phyloP scores from a whole-genome alignment of 148 eudicot species.

The Simmondsia chinensis region DNA sequence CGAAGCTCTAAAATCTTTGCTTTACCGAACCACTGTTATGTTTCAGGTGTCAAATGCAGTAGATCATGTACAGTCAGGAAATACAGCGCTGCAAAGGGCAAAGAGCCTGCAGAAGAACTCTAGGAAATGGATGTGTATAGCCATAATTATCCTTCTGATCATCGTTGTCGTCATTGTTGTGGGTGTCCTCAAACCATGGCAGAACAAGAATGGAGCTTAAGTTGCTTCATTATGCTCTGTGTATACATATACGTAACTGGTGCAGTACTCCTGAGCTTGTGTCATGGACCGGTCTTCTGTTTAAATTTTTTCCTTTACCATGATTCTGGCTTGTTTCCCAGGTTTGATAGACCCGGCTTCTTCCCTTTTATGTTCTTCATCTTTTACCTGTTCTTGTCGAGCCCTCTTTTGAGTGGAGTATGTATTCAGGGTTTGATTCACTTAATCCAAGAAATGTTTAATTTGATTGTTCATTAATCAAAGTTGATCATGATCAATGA shows the following conservation, averaged over 20 bases:
- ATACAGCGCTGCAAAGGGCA: slow-evolving; percentile 60
- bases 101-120: slow-evolving; percentile 69
- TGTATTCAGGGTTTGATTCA: too few species aligned
- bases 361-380: too few species aligned
- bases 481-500: too few species aligned
- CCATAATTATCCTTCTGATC: slow-evolving; percentile 61
- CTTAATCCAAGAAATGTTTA: too few species aligned
- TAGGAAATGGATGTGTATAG: slow-evolving; percentile 89
- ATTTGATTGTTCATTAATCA: too few species aligned
- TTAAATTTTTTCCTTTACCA: too few species aligned
- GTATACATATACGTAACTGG: slow-evolving; percentile 1
- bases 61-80: slow-evolving; percentile 79
- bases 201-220: slow-evolving; percentile 49
- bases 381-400: too few species aligned
- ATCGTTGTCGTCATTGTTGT: slow-evolving; percentile 47
- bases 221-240: background rate
- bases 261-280: too few species aligned
- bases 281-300: too few species aligned
- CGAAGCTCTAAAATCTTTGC: background rate
- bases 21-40: background rate
- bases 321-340: too few species aligned
- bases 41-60: slow-evolving; percentile 67
- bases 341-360: too few species aligned
- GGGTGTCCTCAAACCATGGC: slow-evolving; percentile 85
- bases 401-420: too few species aligned